Evolutionary conservation across 2,329 filamentous ascomycete species (phyloP).

Genomic region (Botrytis galanthina): DNA sequence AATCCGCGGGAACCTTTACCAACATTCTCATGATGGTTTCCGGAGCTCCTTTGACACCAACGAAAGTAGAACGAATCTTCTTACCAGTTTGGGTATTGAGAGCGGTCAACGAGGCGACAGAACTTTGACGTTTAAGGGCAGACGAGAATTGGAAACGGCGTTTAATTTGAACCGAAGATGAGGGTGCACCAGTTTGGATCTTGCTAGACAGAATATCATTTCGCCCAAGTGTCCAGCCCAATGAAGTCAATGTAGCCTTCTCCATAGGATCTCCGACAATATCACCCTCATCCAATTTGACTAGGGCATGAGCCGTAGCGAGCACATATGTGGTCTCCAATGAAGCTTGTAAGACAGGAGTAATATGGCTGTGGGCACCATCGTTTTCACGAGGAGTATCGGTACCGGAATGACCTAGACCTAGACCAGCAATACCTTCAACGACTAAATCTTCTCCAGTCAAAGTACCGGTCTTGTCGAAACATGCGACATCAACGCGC

Average conservation of each 20-base stretch:
- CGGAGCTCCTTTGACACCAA: slow-evolving; percentile 92
- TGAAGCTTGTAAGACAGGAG: slow-evolving; percentile 65
- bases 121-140: slow-evolving; percentile 91
- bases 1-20: slow-evolving; percentile 74
- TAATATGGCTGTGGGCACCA: slow-evolving; percentile 79
- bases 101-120: slow-evolving; percentile 77
- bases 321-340: slow-evolving; percentile 89
- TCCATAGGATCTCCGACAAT: slow-evolving; percentile 99
- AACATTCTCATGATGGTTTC: slow-evolving; percentile 97
- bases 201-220: slow-evolving; percentile 82
- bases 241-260: slow-evolving; percentile 84
- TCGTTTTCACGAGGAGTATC: slow-evolving; percentile 67
- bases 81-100: slow-evolving; percentile 70
- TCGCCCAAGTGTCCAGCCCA: slow-evolving; percentile 89
- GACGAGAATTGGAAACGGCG: slow-evolving; percentile 98
- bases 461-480: slow-evolving; percentile 96
- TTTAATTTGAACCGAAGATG: slow-evolving; percentile 87
- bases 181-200: slow-evolving; percentile 48
- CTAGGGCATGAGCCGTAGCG: slow-evolving; percentile 90
- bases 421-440: slow-evolving; percentile 90
- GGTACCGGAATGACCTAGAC: slow-evolving; percentile 65
- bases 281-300: slow-evolving; percentile 94
- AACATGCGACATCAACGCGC: slow-evolving; percentile 93
- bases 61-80: slow-evolving; percentile 82
- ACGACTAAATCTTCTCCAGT: slow-evolving; percentile 97